Base-by-base conservation (phyloP, 2,329 filamentous ascomycete species). In the Calonectria multiphialidica region DNA sequence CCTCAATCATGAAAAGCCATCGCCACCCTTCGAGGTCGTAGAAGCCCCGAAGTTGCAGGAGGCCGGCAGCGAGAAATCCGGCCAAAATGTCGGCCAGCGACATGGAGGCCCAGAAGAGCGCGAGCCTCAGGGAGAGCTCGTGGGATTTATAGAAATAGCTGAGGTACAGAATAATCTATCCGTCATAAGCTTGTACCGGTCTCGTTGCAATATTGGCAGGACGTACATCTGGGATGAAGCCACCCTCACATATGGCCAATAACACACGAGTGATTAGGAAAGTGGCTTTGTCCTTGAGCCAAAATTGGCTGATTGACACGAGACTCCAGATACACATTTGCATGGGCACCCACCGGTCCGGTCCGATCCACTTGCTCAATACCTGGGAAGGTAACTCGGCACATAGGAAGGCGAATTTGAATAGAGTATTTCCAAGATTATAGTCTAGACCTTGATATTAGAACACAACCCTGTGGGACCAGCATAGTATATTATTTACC, bases 131-230 rank as follows among this genome's bases (percentile, higher is more conserved):
- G 0, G 93, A 92, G 2, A 94, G 86, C 81, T 74, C 72, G 15
- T 71, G 69, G 30, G 70, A 67, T 45, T 72, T 94, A 82, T 94
- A 95, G 83, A 92, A 95, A 80, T 94, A 94, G 33, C 88, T 91
- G 2, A 94, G 85, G 78, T 93, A 94, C 0, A 92, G 83, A 65
- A 92, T 89, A 45, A 79, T 81, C 73, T 83, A 79, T 63, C 30
- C 49, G 12, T 45, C 18, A 59, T 62, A 71, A 71, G 64, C 69
- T 33, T 50, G 12, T 61, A 44, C 55, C 45, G 63, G 28, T 18
- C n/a, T 8, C 15, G 37, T 33, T 49, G 37, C 64, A 53, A 66
- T 35, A 25, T 59, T 53, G 7, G 23, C 25, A n/a, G 15, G 35
- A 72, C 74, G 25, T 66, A 75, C 72, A 35, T 76, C 72, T 16